These are phyloP conservation scores for Speleostelium caveatum DNA, from an alignment of 78 protist genomes.

Conservation along the genomic window DNA sequence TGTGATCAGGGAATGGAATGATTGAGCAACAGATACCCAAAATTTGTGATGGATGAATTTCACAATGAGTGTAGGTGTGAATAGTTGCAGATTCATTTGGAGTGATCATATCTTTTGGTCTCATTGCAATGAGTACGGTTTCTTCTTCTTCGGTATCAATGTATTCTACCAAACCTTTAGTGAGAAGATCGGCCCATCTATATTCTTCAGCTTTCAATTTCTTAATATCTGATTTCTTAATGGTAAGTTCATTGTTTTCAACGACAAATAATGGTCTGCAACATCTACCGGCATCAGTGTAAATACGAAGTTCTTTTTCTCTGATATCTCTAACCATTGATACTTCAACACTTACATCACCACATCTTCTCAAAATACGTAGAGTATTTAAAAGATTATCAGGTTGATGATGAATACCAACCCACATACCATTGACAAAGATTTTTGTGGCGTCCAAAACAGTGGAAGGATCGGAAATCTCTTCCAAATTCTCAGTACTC, in stretches of 20 bases:
- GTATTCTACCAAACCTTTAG: conserved; percentile 95
- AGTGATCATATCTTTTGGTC: conserved; percentile 66
- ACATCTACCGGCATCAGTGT: conserved; percentile 97
- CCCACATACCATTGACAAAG: conserved; percentile 99
- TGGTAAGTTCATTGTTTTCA: conserved; percentile 62
- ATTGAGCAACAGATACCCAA: conserved; percentile 99
- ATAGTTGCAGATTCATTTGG: not conserved
- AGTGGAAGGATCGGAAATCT: conserved; percentile 60
- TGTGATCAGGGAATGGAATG: conserved; percentile 99
- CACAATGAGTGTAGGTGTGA: conserved; percentile 98
- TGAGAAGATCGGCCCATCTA: conserved; percentile 84
- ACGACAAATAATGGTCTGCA: conserved; percentile 98
- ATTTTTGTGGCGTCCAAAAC: conserved; percentile 91
- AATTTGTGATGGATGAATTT: conserved; percentile 99
- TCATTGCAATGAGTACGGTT: conserved; percentile 93
- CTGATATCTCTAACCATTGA: conserved; percentile 93
- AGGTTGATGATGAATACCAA: conserved; percentile 96
- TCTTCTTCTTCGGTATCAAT: conserved; percentile 99
- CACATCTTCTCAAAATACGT: conserved; percentile 86
- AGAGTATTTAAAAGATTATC: conserved; percentile 85
- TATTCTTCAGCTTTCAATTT: conserved; percentile 37
- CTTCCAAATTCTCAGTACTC: conserved; percentile 87
- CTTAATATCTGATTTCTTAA: conserved; percentile 75
- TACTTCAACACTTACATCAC: conserved; percentile 76
- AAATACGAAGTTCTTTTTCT: conserved; percentile 93